Percentiles rank a stretch among this genome's conserved stretches.
phyloP scores from a whole-genome alignment of 441 rosid species.

The Aleurites moluccanus region DNA sequence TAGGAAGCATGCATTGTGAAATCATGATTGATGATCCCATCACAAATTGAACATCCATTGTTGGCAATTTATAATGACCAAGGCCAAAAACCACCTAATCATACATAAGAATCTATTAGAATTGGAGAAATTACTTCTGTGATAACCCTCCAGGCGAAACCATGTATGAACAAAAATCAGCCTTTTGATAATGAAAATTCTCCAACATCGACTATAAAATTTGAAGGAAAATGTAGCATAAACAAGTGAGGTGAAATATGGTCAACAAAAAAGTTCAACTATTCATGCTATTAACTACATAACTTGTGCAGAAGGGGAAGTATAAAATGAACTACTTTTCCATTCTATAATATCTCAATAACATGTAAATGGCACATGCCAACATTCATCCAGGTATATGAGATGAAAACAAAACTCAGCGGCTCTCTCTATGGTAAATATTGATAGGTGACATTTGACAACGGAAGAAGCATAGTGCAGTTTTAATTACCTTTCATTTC shows the following conservation, averaged over 20 bases:
- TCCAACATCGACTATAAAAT: background rate
- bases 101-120: background rate
- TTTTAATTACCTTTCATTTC: background rate
- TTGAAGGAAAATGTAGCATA: background rate
- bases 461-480: background rate
- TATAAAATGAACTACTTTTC: background rate
- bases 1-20: background rate
- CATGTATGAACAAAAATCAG: background rate
- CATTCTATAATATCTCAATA: background rate
- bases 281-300: constrained; percentile 1
- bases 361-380: background rate
- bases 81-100: background rate
- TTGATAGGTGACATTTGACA: background rate
- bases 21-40: background rate
- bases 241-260: background rate
- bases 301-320: background rate
- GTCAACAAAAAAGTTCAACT: background rate
- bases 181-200: constrained; percentile 1
- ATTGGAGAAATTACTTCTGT: background rate
- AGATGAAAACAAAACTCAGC: background rate
- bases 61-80: background rate
- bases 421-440: background rate
- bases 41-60: background rate
- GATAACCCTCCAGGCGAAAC: background rate
- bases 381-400: background rate